Conservation (phyloP, 2,329 filamentous ascomycete species). For the Monascus ruber region DNA sequence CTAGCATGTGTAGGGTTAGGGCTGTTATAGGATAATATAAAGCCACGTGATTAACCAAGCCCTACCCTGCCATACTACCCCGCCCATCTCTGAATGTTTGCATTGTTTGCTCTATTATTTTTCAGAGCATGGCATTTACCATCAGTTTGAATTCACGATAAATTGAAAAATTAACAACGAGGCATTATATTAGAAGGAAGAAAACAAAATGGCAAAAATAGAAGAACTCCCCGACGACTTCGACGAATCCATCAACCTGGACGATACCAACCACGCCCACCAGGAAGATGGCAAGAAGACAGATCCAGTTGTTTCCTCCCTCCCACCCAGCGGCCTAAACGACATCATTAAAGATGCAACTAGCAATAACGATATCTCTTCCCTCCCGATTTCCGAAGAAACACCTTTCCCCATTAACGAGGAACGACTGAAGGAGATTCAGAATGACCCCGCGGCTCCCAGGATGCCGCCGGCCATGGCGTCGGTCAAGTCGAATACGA, state of each 20-base stretch:
- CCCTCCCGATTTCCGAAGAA: conserved; percentile 16
- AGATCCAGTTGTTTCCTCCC: not conserved
- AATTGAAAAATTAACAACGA: not conserved
- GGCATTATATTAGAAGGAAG: not conserved
- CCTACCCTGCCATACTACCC: not conserved
- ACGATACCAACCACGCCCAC: conserved; percentile 16
- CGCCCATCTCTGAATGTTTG: not conserved
- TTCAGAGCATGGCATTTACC: not conserved
- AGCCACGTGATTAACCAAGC: not conserved
- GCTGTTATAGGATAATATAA: not conserved
- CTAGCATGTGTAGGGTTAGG: not conserved
- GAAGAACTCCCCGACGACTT: conserved; percentile 42
- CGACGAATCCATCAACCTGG: conserved; percentile 35
- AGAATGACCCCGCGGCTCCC: conserved; percentile 23
- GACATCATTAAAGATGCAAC: not conserved
- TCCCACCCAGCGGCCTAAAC: not conserved
- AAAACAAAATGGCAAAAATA: conserved; percentile 38
- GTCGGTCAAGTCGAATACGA: conserved; percentile 43
- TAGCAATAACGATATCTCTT: not conserved
- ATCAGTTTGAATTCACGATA: not conserved
- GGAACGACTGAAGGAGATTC: conserved; percentile 18
- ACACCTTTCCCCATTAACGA: conserved; percentile 30
- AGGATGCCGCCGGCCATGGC: conserved; percentile 49
- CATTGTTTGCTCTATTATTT: not conserved
- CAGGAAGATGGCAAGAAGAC: not conserved